Base-by-base conservation (phyloP, 2,329 filamentous ascomycete species). In the Monilinia aucupariae region DNA sequence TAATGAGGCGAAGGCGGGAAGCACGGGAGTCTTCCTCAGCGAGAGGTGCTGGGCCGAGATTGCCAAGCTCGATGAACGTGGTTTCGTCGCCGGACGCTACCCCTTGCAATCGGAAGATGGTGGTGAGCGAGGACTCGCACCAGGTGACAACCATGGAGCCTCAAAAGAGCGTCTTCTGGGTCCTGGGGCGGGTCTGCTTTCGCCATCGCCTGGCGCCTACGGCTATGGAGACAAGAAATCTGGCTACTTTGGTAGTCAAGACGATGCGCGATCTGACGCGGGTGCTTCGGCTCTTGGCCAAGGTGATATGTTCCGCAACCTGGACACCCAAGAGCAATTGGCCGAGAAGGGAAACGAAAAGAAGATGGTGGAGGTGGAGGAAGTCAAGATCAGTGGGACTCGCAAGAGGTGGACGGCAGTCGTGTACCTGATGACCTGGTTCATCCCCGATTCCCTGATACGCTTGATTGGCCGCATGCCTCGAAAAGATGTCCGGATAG, bases 221-320 rank as follows among this genome's bases (percentile, higher is more conserved):
- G 85, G 83, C 53, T 89, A 87, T 71, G 81, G 82, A 43, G 92
- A 97, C 75, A 91, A 92, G 74, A 82, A 82, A 64, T 84, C 87
- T 65, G 87, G 87, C 27, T 97, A 96, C 74, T 97, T 97, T 71
- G 89, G 88, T 60, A 80, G 77, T 64, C 86, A 81, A 69, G 82
- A 87, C 64, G 94, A 99, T 73, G 81, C 87, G 9, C 91, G 92
- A 50, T 97, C 94, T 37, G 94, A 99, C 59, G 92, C 93, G 9
- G 93, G 92, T 4, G 89, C 83, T 2, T 97, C 93, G n/a, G 92
- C 91, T 7, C 89, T 96, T 73, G 90, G 92, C 54, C 90, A 85
- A 60, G 92, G 94, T 9, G 94, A 99, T 74, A 96, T 99, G 93
- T 99, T 99, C 81, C 91, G 92, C 72, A 96, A 97, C 71, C 81